Evolutionary conservation across 345 rosid genomes (phyloP), one percentile per base, ranked within the genome.

Genomic region (Eucalyptus polyanthemos): DNA sequence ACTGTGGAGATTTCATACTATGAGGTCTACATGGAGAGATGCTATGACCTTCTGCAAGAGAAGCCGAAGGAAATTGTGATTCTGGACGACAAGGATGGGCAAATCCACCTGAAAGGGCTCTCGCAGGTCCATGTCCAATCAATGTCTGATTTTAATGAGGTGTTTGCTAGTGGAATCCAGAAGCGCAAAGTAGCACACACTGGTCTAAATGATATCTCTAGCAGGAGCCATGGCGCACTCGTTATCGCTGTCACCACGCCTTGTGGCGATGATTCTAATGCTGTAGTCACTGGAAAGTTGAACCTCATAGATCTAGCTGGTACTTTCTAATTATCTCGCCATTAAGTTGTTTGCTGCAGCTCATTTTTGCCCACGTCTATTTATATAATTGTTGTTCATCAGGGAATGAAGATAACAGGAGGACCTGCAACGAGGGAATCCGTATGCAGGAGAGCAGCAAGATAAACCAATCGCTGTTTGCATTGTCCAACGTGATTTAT

Each of bases 301-400:
- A 98, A 97, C 92, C 96, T 98, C 88, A 96, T 98, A 89, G 99
- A 98, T 90, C 95, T 98, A 56, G 99, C 99, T 85, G 99, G 99
- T 97, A 60, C 72, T 88, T 58, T 62, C 54, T 56, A 80, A 42
- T 56, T 25, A 56, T 14, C 86, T 56, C 11, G 37, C 81, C 4
- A 2, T 27, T 31, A 29, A 60, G 50, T 22, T 67, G 69, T 88
- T 85, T 8, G 17, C 21, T 27, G 83, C n/a, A 24, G 29, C 27
- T 8, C 62, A 22, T 34, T 51, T 67, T 37, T 14, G 50, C 88
- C 80, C 88, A 49, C 62, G 5, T 11, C 4, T 56, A 88, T 25
- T 69, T 87, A 91, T 8, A 81, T 22, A 89, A 24, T 86, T 34
- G 17, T 29, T 27, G 24, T 34, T 87, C 37, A 27, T 90, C 85